phyloP scores from a whole-genome alignment of 495 filamentous ascomycete species.

The Tuber indicum region DNA sequence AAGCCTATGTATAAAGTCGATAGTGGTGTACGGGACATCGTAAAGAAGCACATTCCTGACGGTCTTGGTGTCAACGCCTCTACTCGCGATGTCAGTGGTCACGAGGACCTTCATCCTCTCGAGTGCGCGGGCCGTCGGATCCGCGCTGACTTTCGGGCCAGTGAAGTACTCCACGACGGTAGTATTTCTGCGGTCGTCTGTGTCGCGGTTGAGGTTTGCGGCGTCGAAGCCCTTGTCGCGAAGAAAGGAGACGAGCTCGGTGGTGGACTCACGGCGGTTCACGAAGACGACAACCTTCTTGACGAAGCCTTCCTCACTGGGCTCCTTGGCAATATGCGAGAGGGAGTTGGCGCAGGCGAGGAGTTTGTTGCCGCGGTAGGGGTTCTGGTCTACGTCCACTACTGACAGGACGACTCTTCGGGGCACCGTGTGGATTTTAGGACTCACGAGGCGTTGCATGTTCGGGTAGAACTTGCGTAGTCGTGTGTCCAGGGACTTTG shows the following conservation, averaged over 20 bases:
- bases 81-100: constrained; percentile 82
- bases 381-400: constrained; percentile 79
- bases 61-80: constrained; percentile 90
- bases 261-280: constrained; percentile 86
- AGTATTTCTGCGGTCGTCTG: constrained; percentile 60
- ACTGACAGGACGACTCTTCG: constrained; percentile 90
- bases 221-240: constrained; percentile 80
- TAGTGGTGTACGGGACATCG: constrained; percentile 89
- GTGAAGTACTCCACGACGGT: constrained; percentile 76
- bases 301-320: constrained; percentile 55
- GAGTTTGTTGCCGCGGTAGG: constrained; percentile 81
- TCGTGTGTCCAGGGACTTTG: constrained; percentile 73
- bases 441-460: constrained; percentile 77
- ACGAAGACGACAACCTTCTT: constrained; percentile 95
- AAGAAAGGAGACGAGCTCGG: constrained; percentile 73
- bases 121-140: constrained; percentile 10
- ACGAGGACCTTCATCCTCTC: constrained; percentile 84
- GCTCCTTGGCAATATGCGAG: constrained; percentile 82
- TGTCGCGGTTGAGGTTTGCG: constrained; percentile 72
- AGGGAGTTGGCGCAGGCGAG: constrained; percentile 92
- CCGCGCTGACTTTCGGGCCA: constrained; percentile 30
- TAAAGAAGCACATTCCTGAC: constrained; percentile 87
- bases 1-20: constrained; percentile 94
- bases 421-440: constrained; percentile 91
- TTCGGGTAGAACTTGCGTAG: constrained; percentile 74